These are phyloP conservation scores for Saccharomyces hybrid DNA, from an alignment of 1,139 yeast genomes.

Conservation along the genomic window DNA sequence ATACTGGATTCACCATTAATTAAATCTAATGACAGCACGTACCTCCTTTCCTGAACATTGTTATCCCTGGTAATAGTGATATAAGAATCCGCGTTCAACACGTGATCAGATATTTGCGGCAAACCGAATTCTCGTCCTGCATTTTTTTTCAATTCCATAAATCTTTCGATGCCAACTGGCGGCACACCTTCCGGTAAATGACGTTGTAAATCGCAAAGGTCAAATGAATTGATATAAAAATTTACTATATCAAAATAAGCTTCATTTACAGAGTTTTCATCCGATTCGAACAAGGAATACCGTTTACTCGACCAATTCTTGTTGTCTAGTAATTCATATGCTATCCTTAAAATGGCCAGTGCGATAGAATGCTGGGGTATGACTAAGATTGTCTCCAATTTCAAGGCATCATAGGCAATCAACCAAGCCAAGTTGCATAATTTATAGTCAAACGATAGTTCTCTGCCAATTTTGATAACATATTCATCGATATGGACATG, in stretches of 20 bases:
- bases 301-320: conserved; percentile 17
- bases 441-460: conserved; percentile 40
- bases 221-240: conserved; percentile 48
- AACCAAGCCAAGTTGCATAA: conserved; percentile 62
- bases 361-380: conserved; percentile 81
- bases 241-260: conserved; percentile 57
- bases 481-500: conserved; percentile 53
- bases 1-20: conserved; percentile 27
- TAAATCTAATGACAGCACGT: conserved; percentile 46
- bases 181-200: conserved; percentile 14
- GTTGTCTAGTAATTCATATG: conserved; percentile 36
- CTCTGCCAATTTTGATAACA: conserved; percentile 60
- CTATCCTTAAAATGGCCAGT: conserved; percentile 51
- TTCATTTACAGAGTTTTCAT: conserved; percentile 49
- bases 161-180: conserved; percentile 36
- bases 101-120: conserved; percentile 17
- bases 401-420: conserved; percentile 63
- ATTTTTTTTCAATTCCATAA: conserved; percentile 45
- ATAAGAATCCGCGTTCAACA: conserved; percentile 28
- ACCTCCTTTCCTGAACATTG: conserved; percentile 39
- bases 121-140: conserved; percentile 42
- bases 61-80: conserved; percentile 29
- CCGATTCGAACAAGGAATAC: conserved; percentile 40
- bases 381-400: conserved; percentile 62
- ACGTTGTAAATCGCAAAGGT: conserved; percentile 34